A percentile compares a stretch with the other conserved stretches of the same genome.
These are phyloP conservation scores for Hypocrella siamensis DNA, from an alignment of 2,329 filamentous ascomycete species.

Conservation along the genomic window DNA sequence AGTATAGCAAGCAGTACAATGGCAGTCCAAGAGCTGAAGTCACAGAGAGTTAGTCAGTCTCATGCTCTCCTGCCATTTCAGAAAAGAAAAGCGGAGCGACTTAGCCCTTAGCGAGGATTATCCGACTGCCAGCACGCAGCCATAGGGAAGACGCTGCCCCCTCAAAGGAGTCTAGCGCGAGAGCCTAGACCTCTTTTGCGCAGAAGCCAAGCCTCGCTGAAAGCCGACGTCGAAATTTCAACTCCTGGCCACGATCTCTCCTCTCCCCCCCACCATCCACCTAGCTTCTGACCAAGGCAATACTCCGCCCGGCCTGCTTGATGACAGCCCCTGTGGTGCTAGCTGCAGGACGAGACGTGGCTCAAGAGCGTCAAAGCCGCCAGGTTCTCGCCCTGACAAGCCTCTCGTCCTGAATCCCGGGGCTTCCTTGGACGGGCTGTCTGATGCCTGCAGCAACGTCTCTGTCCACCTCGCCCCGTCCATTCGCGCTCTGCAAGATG, in stretches of 20 bases:
- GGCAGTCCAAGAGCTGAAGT: no score
- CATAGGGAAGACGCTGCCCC: constrained; percentile 13
- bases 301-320: constrained; percentile 14
- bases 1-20: no score
- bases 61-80: background rate
- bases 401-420: constrained; percentile 24
- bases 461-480: constrained; percentile 52
- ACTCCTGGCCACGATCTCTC: constrained; percentile 18
- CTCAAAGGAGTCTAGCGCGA: constrained; percentile 11
- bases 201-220: constrained; percentile 20
- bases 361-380: constrained; percentile 14
- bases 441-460: constrained; percentile 81
- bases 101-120: constrained; percentile 14
- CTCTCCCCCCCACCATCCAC: constrained; percentile 17
- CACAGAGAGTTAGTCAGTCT: no score
- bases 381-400: constrained; percentile 13
- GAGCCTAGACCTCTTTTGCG: constrained; percentile 19
- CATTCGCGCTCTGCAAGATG: constrained; percentile 85
- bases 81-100: constrained; percentile 3
- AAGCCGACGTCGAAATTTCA: constrained; percentile 29
- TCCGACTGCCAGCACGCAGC: constrained; percentile 12
- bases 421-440: constrained; percentile 23
- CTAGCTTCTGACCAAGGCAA: constrained; percentile 14
- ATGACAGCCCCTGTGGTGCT: constrained; percentile 18
- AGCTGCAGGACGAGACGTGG: constrained; percentile 18